These are phyloP conservation scores for Lichenothelia convexa DNA, from an alignment of 495 filamentous ascomycete genomes.

Conservation along the genomic window DNA sequence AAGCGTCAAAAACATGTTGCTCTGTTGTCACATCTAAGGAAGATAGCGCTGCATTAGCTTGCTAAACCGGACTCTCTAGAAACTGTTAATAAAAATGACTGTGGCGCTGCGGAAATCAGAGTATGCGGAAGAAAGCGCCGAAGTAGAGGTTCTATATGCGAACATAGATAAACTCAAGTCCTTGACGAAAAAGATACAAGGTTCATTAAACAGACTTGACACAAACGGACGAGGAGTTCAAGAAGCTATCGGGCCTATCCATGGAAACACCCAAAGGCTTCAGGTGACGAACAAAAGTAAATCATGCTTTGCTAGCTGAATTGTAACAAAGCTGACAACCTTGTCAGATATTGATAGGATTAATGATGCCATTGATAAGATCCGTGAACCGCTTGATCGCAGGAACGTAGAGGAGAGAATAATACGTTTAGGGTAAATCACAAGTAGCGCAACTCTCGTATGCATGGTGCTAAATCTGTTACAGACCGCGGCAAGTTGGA, in stretches of 20 bases:
- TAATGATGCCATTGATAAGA: constrained; percentile 65
- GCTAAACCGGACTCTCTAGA: no score
- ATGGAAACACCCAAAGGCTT: constrained; percentile 76
- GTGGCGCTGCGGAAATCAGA: constrained; percentile 17
- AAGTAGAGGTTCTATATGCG: constrained; percentile 50
- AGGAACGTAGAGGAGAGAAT: constrained; percentile 79
- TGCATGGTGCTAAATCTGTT: neutral
- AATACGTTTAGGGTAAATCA: constrained; percentile 56
- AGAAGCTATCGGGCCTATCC: constrained; percentile 80
- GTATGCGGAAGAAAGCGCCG: constrained; percentile 53
- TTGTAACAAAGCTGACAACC: constrained; percentile 1
- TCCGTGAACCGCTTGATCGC: constrained; percentile 74
- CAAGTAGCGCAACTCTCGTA: neutral
- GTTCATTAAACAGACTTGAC: constrained; percentile 67
- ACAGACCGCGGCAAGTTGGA: constrained; percentile 57
- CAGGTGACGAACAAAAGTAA: constrained; percentile 64
- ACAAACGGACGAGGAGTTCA: constrained; percentile 75
- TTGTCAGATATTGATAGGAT: constrained; percentile 70
- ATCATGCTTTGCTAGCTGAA: constrained; percentile 6
- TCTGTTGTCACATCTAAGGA: no score
- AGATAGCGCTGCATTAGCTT: no score
- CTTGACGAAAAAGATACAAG: constrained; percentile 85
- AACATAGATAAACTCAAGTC: constrained; percentile 46
- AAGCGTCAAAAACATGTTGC: no score
- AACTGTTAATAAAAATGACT: no score